Evolutionary conservation across 345 rosid genomes (phyloP).

Genomic region (Balakata baccata): DNA sequence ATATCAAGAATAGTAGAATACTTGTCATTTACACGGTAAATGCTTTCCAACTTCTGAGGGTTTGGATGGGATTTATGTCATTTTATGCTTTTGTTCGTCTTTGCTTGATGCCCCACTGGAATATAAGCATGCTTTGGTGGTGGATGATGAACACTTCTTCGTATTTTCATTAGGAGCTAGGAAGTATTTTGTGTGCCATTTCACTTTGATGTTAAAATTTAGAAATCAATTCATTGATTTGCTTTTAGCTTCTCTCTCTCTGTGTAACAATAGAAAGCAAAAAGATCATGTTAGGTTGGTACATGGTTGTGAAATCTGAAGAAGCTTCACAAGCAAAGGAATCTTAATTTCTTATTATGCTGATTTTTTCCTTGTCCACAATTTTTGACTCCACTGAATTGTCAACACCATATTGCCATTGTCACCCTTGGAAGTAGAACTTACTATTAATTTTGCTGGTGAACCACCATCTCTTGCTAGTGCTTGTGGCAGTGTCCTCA

Average conservation of each 20-base stretch:
- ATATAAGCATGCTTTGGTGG: background rate
- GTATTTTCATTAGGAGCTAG: background rate
- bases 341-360: background rate
- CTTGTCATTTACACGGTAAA: no score
- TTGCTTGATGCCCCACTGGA: background rate
- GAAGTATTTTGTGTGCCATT: background rate
- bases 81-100: background rate
- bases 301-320: background rate
- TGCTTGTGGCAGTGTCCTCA: background rate
- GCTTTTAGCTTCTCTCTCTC: background rate
- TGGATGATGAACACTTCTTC: no score
- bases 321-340: background rate
- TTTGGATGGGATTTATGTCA: background rate
- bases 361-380: background rate
- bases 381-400: background rate
- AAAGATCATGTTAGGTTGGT: background rate
- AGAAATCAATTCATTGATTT: background rate
- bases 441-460: background rate
- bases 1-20: background rate
- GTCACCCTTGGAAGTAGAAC: background rate
- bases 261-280: background rate
- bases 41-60: background rate
- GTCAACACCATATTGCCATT: background rate
- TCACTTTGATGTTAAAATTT: background rate
- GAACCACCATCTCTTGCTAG: background rate